Evolutionary conservation across 2,329 filamentous ascomycete species (phyloP), one percentile per base, ranked within the genome.

Genomic region (Cryphonectria naterciae): DNA sequence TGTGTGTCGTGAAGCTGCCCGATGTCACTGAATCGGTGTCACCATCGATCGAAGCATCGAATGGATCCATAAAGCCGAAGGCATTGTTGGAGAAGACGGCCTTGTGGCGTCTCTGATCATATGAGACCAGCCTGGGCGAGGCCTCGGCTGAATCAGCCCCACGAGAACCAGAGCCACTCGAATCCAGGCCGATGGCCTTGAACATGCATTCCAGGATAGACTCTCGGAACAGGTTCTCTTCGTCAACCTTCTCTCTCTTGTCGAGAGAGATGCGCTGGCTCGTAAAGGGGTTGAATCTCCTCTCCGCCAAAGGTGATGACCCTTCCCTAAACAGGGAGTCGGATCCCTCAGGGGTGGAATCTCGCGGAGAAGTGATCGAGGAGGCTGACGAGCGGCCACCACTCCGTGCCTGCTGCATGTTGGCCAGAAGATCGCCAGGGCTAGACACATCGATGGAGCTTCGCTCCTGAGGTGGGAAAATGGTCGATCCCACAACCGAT

Each of bases 171-270:
- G 91, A 88, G 49, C 90, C 90, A 3, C 86, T 87, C 43, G 90
- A 89, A 28, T 91, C 92, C 69, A 99, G 83, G 0, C 96, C 96
- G 72, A 99, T 92, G 0, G 94, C 92, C 78, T 95, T 98, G 81
- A 97, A 95, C 83, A 99, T 97, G 78, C 96, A 98, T 75, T 97
- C 94, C 32, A 98, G 83, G 22, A 99, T 94, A 0, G 94, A 97
- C 71, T 94, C 91, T 56, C 97, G 88, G 80, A 99, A 98, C 8
- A 97, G 81, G 63, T 91, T 89, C 76, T 98, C 95, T 78, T 98
- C 96, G 74, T 97, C 93, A 10, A 94, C 83, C 0, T 93, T 92
- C 69, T 98, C 94, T 74, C 95, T 90, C 6, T 92, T 88, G 76
- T 94, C 92, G 41, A 88, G 81, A 7, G 83, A 83, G 46, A 85